Base-by-base conservation (phyloP, 108 stramenopile genomes). In the Cyclotella baltica region DNA sequence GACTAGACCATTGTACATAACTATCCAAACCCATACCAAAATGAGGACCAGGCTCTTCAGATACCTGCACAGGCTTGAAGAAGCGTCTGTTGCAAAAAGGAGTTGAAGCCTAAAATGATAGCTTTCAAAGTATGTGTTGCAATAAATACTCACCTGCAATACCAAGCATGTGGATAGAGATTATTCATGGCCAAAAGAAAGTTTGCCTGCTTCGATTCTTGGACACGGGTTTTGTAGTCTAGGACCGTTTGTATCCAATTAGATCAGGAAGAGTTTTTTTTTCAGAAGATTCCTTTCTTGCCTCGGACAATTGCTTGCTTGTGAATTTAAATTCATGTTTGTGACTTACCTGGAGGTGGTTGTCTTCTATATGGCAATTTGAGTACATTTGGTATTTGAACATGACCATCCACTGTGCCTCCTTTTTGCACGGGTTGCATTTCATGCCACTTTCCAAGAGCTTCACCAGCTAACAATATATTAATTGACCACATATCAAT, bases 1-100 rank as follows among this genome's bases (percentile, higher is more conserved):
- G 94, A 40, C 84, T 86, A 16, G 84, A 85, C 94, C 94, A 95
- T 75, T 95, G 94, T 6, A 91, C 86, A 62, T 95, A 95, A 65
- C 87, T 83, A 31, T 80, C 81, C 56, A 95, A 68, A 13, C 94
- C 94, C 52, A 95, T 78, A 33, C 94, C 94, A 62, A 81, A 81
- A 82, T 95, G 94, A 0, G 90, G 87, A 6, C 56, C 70, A 13
- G 68, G 68, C 22, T 67, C 73, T 56, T 83, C 83, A 0, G 79
- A 73, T n/a, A 95, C 86, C 4, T 52, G 55, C 3, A 85, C 90
- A 9, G 87, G 85, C 56, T 84, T 67, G 35, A 95, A 83, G 58
- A 95, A 95, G 27, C 94, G 80, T 52, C 93, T 72, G 22, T 20
- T 84, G 70, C 13, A 13, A 62, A 62, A 8, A 62, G 25, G n/a